Evolutionary conservation across 345 rosid genomes (phyloP).

Genomic region (Corymbia maculata): DNA sequence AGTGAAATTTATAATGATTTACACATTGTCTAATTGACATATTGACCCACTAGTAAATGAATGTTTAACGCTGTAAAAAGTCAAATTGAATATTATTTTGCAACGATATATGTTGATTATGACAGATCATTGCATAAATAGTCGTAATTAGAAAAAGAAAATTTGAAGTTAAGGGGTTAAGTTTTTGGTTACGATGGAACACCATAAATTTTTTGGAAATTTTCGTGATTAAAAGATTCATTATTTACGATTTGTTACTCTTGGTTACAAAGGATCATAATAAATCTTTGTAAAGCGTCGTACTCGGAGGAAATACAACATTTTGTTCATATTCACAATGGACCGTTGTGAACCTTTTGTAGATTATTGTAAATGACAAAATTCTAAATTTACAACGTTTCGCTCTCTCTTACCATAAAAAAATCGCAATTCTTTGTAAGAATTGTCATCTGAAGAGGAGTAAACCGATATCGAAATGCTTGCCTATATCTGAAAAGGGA

Average conservation of each 20-base stretch:
- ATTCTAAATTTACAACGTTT: not conserved
- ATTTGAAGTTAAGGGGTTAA: not conserved
- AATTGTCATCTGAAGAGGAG: not conserved
- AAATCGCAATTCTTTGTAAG: not conserved
- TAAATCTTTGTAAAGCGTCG: not conserved
- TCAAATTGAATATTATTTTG: not conserved
- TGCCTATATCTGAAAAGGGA: accelerated
- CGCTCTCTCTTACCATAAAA: not conserved
- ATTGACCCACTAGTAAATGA: not conserved
- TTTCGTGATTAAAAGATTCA: not conserved
- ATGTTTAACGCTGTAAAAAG: not conserved
- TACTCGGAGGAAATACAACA: not conserved
- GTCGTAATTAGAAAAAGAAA: not conserved
- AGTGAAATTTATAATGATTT: not conserved
- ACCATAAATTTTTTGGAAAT: not conserved
- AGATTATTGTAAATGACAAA: not conserved
- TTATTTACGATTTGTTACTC: not conserved
- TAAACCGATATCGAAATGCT: not conserved
- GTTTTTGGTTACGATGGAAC: not conserved
- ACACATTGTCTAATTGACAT: not conserved
- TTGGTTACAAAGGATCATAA: not conserved
- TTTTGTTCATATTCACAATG: not conserved
- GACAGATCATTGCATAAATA: not conserved
- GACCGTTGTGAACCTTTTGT: not conserved
- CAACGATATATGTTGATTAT: not conserved